Evolutionary conservation across 495 filamentous ascomycete genomes (phyloP).

Genomic region (Durotheca rogersii): DNA sequence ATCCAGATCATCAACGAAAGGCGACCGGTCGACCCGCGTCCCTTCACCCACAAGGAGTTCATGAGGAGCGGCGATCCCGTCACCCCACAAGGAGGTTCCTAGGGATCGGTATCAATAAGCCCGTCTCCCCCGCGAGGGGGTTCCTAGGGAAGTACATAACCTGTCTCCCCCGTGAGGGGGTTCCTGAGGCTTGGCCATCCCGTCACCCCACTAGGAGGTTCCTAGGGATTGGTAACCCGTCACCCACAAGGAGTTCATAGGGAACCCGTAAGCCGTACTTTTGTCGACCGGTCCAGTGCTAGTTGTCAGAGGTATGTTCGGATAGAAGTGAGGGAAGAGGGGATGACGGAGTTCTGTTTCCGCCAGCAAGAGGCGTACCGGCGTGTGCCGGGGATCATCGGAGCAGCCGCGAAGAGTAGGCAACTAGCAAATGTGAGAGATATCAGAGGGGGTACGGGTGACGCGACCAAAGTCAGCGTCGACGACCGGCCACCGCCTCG

Average conservation of each 20-base stretch:
- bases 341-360: no score
- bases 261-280: not conserved
- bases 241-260: conserved; percentile 1
- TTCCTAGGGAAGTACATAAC: not conserved
- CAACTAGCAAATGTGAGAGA: not conserved
- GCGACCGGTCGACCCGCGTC: conserved; percentile 8
- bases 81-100: not conserved
- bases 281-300: conserved; percentile 2
- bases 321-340: not conserved
- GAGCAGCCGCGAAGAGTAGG: not conserved
- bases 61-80: not conserved
- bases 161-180: not conserved
- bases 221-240: conserved; percentile 8
- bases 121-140: not conserved
- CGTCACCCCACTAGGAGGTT: conserved; percentile 11
- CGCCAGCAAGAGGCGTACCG: no score
- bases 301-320: not conserved
- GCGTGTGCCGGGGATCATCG: not conserved
- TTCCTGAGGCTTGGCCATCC: not conserved
- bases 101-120: not conserved
- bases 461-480: not conserved
- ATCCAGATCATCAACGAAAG: conserved; percentile 18
- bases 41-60: conserved; percentile 1
- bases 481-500: not conserved
- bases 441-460: not conserved